phyloP scores from a whole-genome alignment of 257 asterid genomes.

The Leptodermis oblonga region DNA sequence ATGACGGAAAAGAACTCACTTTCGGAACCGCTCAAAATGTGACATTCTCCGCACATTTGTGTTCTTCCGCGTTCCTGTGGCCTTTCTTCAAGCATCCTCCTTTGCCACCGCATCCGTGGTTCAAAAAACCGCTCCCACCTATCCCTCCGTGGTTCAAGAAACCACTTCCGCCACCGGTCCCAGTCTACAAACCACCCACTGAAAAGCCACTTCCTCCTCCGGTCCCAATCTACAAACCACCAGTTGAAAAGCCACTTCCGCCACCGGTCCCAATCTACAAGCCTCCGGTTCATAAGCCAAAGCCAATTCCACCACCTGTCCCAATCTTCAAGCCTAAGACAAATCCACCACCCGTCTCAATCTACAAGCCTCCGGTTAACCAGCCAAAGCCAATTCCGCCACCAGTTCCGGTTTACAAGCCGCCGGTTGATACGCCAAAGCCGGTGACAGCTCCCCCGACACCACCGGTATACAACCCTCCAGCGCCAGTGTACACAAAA shows the following conservation, averaged over 20 bases:
- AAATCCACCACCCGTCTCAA: no score
- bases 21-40: conserved; percentile 45
- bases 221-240: conserved; percentile 12
- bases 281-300: conserved; percentile 1
- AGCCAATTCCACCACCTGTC: conserved; percentile 23
- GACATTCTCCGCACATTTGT: conserved; percentile 58
- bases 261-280: conserved; percentile 15
- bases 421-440: no score
- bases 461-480: no score
- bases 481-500: no score
- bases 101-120: conserved; percentile 56
- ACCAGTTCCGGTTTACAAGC: no score
- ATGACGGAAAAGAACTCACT: conserved; percentile 33
- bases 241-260: conserved; percentile 19
- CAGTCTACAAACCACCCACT: conserved; percentile 9
- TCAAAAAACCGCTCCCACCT: conserved; percentile 3
- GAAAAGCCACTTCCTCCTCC: conserved; percentile 24
- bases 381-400: no score
- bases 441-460: no score
- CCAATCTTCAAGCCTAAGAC: conserved; percentile 15
- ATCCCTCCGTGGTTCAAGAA: no score
- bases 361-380: no score
- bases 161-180: conserved; percentile 4
- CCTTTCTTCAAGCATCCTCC: no score
- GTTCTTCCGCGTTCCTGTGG: conserved; percentile 76